Evolutionary conservation across 768 basidiomycete genomes (phyloP).

Genomic region (Baorangia bicolor): DNA sequence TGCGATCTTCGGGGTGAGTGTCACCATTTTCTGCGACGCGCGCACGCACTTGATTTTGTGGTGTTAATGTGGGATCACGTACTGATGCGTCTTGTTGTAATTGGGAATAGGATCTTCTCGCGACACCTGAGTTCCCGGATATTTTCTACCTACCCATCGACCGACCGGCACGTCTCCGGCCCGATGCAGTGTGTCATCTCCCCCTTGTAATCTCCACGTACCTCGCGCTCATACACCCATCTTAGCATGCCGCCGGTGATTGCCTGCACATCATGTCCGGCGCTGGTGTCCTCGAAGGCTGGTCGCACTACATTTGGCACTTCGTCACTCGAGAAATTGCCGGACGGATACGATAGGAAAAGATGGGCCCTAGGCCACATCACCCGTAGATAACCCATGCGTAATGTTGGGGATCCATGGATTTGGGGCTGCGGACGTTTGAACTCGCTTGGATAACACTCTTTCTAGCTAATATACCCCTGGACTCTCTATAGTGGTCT

Average conservation of each 20-base stretch:
- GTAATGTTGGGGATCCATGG: background rate
- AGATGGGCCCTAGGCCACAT: background rate
- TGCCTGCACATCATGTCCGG: conserved; percentile 49
- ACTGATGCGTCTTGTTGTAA: conserved; percentile 3
- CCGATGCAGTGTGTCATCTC: conserved; percentile 54
- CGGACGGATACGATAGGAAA: conserved; percentile 22
- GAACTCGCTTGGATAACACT: background rate
- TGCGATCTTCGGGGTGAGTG: conserved; percentile 52
- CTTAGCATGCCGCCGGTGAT: conserved; percentile 43
- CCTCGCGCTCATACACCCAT: background rate
- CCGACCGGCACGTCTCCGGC: conserved; percentile 57
- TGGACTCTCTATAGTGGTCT: background rate
- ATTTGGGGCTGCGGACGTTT: background rate
- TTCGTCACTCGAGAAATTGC: conserved; percentile 40
- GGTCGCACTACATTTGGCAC: conserved; percentile 54
- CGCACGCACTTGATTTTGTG: background rate
- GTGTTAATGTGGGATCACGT: background rate
- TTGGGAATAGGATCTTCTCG: conserved; percentile 40
- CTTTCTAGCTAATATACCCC: background rate
- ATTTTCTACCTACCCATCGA: conserved; percentile 63
- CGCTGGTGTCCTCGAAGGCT: conserved; percentile 49
- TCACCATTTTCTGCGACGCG: background rate
- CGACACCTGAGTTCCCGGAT: conserved; percentile 45
- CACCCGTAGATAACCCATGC: background rate
- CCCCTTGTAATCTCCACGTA: background rate